A percentile compares a stretch with the other conserved stretches of the same genome.
These are phyloP conservation scores for Chalaropsis thielavioides DNA, from an alignment of 2,329 filamentous ascomycete genomes.

Conservation along the genomic window DNA sequence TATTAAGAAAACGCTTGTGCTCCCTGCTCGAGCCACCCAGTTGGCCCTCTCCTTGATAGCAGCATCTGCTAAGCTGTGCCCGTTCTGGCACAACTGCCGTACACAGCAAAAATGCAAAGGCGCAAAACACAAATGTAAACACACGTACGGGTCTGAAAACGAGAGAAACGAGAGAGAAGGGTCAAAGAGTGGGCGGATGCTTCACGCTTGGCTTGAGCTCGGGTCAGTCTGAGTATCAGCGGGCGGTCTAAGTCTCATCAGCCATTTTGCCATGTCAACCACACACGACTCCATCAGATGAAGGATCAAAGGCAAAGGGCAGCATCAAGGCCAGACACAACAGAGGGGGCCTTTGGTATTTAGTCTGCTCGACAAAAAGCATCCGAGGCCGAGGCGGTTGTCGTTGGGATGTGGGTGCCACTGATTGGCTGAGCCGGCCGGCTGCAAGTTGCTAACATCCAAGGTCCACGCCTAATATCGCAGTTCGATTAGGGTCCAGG, in stretches of 20 bases:
- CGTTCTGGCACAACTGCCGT: neutral
- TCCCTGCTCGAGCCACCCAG: neutral
- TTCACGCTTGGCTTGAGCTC: neutral
- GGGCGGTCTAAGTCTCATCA: too few relatives aligned
- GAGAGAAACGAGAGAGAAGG: neutral
- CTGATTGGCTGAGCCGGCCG: too few relatives aligned
- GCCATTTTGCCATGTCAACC: too few relatives aligned
- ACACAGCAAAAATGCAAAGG: neutral
- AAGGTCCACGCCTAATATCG: neutral
- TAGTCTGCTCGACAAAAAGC: neutral
- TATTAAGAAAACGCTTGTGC: neutral
- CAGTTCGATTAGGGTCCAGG: too few relatives aligned
- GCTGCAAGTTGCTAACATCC: too few relatives aligned
- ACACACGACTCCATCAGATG: neutral
- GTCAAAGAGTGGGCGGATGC: neutral
- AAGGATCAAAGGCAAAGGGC: neutral
- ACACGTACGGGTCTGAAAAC: neutral
- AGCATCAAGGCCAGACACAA: neutral
- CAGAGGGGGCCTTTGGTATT: neutral
- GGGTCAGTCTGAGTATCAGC: neutral
- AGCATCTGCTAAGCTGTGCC: neutral
- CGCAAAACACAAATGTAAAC: too few relatives aligned
- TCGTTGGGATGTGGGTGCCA: too few relatives aligned
- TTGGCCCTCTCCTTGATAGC: neutral
- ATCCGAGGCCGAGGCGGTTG: neutral